Conservation (phyloP, 257 asterid species). For the Rubia yunnanensis region DNA sequence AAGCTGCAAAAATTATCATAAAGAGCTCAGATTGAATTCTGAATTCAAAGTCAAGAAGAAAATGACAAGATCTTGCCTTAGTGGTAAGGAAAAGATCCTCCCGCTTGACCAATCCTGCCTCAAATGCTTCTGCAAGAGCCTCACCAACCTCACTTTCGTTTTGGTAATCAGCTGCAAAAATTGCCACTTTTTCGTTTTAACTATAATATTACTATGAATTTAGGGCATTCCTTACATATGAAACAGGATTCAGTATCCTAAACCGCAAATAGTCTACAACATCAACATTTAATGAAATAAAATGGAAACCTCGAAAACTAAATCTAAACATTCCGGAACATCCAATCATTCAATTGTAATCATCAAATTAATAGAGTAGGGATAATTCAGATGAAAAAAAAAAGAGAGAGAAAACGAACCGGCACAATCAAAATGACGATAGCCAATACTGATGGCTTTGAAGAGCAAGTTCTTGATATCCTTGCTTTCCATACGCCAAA, state of each 20-base stretch:
- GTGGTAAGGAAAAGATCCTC: slow-evolving; percentile 63
- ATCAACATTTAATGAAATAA: too few relatives aligned
- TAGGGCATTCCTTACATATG: neutral
- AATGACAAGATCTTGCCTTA: slow-evolving; percentile 24
- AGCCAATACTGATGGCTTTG: slow-evolving; percentile 42
- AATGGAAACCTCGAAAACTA: too few relatives aligned
- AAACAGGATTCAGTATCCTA: neutral
- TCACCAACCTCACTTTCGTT: slow-evolving; percentile 64
- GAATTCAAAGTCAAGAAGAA: neutral
- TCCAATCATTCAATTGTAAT: too few relatives aligned
- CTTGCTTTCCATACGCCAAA: slow-evolving; percentile 45
- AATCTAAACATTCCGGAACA: too few relatives aligned
- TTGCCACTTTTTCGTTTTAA: slow-evolving; percentile 1
- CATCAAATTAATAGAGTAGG: neutral
- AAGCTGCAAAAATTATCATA: slow-evolving; percentile 28
- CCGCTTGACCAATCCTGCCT: slow-evolving; percentile 42
- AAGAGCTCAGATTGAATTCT: neutral
- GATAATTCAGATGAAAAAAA: neutral
- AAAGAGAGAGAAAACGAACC: slow-evolving; percentile 17
- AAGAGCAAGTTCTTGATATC: slow-evolving; percentile 33
- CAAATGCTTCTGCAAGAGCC: slow-evolving; percentile 51
- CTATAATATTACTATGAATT: neutral
- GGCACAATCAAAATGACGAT: slow-evolving; percentile 60
- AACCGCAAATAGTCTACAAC: neutral
- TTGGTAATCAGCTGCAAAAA: slow-evolving; percentile 51